Base-by-base conservation (phyloP, 2,329 filamentous ascomycete genomes). In the Alternaria arbusti region DNA sequence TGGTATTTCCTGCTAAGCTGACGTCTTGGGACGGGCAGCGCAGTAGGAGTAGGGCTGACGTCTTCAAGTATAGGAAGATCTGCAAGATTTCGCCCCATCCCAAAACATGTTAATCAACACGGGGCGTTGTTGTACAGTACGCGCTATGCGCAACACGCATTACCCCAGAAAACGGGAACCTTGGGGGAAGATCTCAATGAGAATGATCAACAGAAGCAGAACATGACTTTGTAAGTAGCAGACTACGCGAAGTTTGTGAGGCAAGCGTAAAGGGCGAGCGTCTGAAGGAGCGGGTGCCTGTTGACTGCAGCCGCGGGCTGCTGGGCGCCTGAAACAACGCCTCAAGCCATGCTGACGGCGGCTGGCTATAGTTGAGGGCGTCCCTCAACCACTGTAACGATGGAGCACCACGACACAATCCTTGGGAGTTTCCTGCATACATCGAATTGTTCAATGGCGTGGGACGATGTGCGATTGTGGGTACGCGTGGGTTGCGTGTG, bases 241-340 rank as follows among this genome's bases (percentile, higher is more conserved):
- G 23, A 32, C 13, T 52, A 46, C 46, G 47, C 17, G 22, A 28
- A 9, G 23, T 40, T 32, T 44, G 40, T 47, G 47, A 17, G 20
- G 49, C 45, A 25, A 22, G 15, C 20, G 54, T 36, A 23, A 40
- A 52, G 40, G 23, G 25, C 11, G 36, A 15, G 36, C 23, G 36
- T 32, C 3, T 17, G 44, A 57, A 50, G 45, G 15, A 61, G 43
- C 28, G 40, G 43, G 30, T 36, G 20, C 25, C 46, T 36, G 30
- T 49, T 57, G 46, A 22, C 50, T 45, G 46, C 40, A 23, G 49
- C 47, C 40, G 55, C 47, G 55, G 55, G 28, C 43, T 40, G 36
- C 47, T 54, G 59, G 59, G 52, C 26, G 59, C 59, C 55, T 62
- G 49, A 58, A 58, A 46, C 36, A 54, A 30, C 47, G 40, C 54